Percentiles rank a stretch among this genome's conserved stretches.
These are phyloP conservation scores for Simmondsia chinensis DNA, from an alignment of 148 eudicot species.

Conservation along the genomic window DNA sequence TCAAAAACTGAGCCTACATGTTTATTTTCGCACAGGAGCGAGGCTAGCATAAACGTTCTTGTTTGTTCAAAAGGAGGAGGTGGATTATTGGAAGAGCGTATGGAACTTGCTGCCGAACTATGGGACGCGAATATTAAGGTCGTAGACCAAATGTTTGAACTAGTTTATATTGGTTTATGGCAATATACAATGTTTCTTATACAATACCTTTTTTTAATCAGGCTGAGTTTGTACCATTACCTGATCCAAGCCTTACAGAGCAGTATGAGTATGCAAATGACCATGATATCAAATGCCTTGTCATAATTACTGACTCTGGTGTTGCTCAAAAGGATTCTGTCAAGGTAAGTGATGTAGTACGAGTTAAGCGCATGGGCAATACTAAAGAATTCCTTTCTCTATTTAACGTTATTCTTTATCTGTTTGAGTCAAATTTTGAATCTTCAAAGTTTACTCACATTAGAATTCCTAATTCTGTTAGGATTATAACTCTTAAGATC, in stretches of 20 bases:
- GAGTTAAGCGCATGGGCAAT: too few species aligned
- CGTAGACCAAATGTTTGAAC: too few species aligned
- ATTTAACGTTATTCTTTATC: neutral
- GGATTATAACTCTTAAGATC: too few species aligned
- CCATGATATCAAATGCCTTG: constrained; percentile 83
- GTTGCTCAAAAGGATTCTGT: constrained; percentile 66
- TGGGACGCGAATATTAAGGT: constrained; percentile 89
- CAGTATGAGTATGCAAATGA: constrained; percentile 97
- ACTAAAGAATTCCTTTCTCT: neutral
- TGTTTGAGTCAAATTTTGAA: neutral
- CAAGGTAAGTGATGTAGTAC: constrained; percentile 38
- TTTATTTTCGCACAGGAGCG: constrained; percentile 30
- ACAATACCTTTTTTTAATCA: too few species aligned
- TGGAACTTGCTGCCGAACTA: constrained; percentile 78
- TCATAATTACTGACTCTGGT: constrained; percentile 69
- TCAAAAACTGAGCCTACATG: neutral
- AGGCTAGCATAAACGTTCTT: constrained; percentile 36
- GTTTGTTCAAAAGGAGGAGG: constrained; percentile 97
- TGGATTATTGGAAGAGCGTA: constrained; percentile 77
- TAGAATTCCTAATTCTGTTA: too few species aligned
- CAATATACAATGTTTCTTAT: too few species aligned
- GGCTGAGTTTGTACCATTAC: constrained; percentile 75
- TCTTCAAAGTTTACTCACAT: too few species aligned
- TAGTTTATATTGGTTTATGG: too few species aligned
- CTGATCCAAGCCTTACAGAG: constrained; percentile 96